Base-by-base conservation (phyloP, 305 asterid genomes). In the Fraxinus sp. region DNA sequence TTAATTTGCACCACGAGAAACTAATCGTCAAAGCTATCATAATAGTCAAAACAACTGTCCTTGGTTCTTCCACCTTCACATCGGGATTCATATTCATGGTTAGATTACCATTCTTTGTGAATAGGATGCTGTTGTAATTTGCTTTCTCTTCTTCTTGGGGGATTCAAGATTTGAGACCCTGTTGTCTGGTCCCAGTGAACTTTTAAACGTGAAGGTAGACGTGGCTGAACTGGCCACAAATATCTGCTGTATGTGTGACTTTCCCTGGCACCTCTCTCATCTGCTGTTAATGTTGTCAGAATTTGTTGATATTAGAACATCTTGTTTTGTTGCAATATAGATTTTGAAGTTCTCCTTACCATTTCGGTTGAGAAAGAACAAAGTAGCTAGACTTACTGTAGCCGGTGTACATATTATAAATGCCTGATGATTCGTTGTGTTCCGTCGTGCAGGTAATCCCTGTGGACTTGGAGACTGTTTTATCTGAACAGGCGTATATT, bases 401-500 rank as follows among this genome's bases (percentile, higher is more conserved):
- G 74, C 28, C 1, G 16, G 36, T 66, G 14, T 26, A 26, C 30
- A 2, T 7, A 59, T 20, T 57, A 59, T 16, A 5, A 24, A 22
- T n/a, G 20, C 30, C 36, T 66, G 35, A 66, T 68, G 73, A 75
- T 11, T 22, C 57, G 77, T 49, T 62, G 43, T 68, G 59, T 83
- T 80, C 46, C 22, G 20, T 77, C 73, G 7, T 85, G 83, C 80
- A 91, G 94, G 92, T 91, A 52, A 88, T 83, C 79, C 88, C 66
- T 7, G 94, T 89, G 83, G 90, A 89, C 83, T 81, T 89, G 83
- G 86, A 85, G 80, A 83, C 92, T 5, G 92, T 91, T 18, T 85
- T 91, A 85, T 86, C 90, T 35, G 87, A 76, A 57, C 89, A 88
- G 81, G 94, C 94, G 3, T 91, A 91, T 85, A 87, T 91, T 82